A percentile compares a stretch with the other conserved stretches of the same genome.
Evolutionary conservation across 2,329 filamentous ascomycete genomes (phyloP).

Genomic region (Leptographium radiaticola): DNA sequence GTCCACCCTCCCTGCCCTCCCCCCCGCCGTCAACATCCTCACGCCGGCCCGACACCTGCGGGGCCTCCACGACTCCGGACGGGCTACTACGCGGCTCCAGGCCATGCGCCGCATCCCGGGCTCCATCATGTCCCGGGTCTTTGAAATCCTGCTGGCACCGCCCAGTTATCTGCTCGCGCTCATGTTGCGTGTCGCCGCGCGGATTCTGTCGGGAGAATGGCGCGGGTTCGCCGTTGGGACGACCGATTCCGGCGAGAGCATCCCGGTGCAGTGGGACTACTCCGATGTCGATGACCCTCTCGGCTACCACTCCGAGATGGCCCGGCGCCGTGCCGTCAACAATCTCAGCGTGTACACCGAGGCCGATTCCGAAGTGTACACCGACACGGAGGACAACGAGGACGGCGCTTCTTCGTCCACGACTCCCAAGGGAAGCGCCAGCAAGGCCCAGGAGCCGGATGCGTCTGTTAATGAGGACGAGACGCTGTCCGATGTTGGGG

Average conservation of each 20-base stretch:
- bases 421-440: background rate
- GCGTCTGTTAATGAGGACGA: background rate
- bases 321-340: background rate
- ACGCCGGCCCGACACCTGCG: conserved; percentile 19
- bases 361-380: conserved; percentile 8
- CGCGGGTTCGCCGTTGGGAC: conserved; percentile 42
- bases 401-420: background rate
- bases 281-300: conserved; percentile 29
- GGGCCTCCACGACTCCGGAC: conserved; percentile 5
- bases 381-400: conserved; percentile 7
- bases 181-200: conserved; percentile 70
- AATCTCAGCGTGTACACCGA: conserved; percentile 6
- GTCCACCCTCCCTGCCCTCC: conserved; percentile 47
- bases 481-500: conserved; percentile 7
- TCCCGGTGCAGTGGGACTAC: conserved; percentile 49
- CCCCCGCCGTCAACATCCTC: conserved; percentile 53
- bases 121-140: conserved; percentile 63
- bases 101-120: conserved; percentile 41
- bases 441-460: background rate
- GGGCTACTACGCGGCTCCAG: conserved; percentile 25
- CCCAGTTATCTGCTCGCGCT: conserved; percentile 65
- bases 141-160: conserved; percentile 65
- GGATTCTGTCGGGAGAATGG: conserved; percentile 54
- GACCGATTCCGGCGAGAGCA: conserved; percentile 37
- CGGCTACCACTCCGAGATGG: conserved; percentile 6